These are phyloP conservation scores for Clarireedia homoeocarpa DNA, from an alignment of 2,329 filamentous ascomycete species.

Conservation along the genomic window DNA sequence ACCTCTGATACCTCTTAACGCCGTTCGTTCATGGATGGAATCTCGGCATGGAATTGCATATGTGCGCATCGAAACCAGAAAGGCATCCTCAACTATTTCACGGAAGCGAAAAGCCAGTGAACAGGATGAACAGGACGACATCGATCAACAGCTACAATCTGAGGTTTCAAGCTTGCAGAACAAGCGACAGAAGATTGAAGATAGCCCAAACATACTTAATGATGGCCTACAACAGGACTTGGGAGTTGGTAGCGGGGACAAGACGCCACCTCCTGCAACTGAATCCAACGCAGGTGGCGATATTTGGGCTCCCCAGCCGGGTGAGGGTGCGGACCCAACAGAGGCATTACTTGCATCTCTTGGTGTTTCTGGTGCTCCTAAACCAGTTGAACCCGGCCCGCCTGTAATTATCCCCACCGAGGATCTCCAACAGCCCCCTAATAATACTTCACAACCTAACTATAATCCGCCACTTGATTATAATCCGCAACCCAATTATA, in stretches of 20 bases:
- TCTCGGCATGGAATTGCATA: constrained; percentile 12
- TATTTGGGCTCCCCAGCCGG: constrained; percentile 28
- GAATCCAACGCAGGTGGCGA: constrained; percentile 22
- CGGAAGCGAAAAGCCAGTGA: constrained; percentile 22
- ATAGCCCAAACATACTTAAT: neutral
- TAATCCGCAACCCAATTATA: neutral
- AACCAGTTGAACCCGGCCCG: constrained; percentile 23
- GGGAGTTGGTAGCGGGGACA: constrained; percentile 8
- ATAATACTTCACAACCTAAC: neutral
- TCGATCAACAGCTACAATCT: constrained; percentile 10
- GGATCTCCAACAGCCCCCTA: neutral
- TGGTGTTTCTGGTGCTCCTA: constrained; percentile 30
- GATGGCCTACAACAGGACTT: neutral
- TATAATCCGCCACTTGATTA: neutral
- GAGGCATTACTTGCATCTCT: constrained; percentile 30
- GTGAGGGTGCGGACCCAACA: constrained; percentile 25
- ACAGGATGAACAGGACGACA: constrained; percentile 13
- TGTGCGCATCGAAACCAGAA: neutral
- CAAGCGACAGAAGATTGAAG: constrained; percentile 24
- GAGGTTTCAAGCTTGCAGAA: constrained; percentile 9
- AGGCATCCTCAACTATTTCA: neutral
- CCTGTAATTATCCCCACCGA: constrained; percentile 8
- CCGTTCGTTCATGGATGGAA: constrained; percentile 21
- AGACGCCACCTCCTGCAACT: constrained; percentile 19
- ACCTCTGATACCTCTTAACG: constrained; percentile 21